A percentile compares a stretch with the other conserved stretches of the same genome.
phyloP scores from a whole-genome alignment of 306 rosid genomes.

The Sesbania bispinosa region DNA sequence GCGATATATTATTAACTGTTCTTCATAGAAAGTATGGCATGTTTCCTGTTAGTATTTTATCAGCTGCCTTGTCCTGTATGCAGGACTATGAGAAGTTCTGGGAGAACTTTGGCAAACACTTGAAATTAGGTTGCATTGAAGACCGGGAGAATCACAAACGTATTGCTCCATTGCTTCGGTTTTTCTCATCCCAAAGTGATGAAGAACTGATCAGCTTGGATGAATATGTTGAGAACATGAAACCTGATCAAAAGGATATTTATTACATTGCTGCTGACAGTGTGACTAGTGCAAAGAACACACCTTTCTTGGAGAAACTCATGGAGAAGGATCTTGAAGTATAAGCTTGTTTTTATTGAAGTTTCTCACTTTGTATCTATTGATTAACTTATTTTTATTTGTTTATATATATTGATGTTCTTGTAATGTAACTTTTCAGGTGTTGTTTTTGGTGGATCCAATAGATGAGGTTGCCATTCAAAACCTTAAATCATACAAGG shows the following conservation, averaged over 20 bases:
- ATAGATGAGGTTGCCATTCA: conserved; percentile 95
- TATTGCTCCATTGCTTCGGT: conserved; percentile 89
- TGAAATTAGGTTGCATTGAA: conserved; percentile 97
- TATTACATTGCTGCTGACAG: conserved; percentile 93
- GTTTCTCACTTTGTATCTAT: not conserved
- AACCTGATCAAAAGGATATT: conserved; percentile 92
- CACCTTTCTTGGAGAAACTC: conserved; percentile 92
- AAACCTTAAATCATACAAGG: conserved; percentile 87
- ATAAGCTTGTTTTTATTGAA: conserved; percentile 4
- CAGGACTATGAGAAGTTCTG: conserved; percentile 95
- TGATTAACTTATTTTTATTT: not conserved
- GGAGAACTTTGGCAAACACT: conserved; percentile 90
- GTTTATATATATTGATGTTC: not conserved
- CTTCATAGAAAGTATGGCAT: not conserved
- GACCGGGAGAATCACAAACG: conserved; percentile 98
- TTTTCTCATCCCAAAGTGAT: conserved; percentile 91
- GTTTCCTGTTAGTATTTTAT: conserved; percentile 8
- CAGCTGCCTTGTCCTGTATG: conserved; percentile 15
- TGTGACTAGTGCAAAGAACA: conserved; percentile 83
- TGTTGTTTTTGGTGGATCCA: conserved; percentile 86
- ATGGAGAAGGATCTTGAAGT: conserved; percentile 85
- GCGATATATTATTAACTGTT: too few relatives aligned
- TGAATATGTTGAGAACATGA: conserved; percentile 96
- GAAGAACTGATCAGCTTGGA: conserved; percentile 80
- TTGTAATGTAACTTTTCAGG: conserved; percentile 47